Evolutionary conservation across 2,329 filamentous ascomycete genomes (phyloP).

Genomic region (Talaromyces rugulosus): DNA sequence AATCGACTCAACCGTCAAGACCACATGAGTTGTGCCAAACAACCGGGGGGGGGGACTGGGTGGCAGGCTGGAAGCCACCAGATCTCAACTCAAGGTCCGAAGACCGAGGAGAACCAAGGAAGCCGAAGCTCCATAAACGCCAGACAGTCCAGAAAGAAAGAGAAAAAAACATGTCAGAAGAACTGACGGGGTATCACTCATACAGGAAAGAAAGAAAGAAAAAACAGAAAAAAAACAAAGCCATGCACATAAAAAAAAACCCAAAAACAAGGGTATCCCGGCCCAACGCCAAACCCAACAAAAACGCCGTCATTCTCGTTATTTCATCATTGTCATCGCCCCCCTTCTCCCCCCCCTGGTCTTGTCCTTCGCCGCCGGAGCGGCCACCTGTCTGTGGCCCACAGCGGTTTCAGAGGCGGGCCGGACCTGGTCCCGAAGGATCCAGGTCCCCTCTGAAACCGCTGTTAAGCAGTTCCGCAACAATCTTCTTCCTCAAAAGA

Average conservation of each 20-base stretch:
- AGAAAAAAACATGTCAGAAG: neutral
- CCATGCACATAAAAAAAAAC: neutral
- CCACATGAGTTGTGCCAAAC: neutral
- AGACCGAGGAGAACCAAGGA: neutral
- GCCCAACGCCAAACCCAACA: neutral
- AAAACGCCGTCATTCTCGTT: neutral
- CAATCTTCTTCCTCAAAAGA: slow-evolving; percentile 41
- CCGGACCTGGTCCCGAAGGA: slow-evolving; percentile 18
- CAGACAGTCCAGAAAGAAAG: neutral
- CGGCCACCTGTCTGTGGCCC: too few species aligned
- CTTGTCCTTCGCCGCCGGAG: too few species aligned
- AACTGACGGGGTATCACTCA: slow-evolving; percentile 4
- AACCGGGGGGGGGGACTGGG: neutral
- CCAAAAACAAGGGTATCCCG: neutral
- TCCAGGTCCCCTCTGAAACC: slow-evolving; percentile 41
- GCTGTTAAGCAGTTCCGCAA: slow-evolving; percentile 45
- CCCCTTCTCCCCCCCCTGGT: neutral
- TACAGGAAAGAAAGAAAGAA: neutral
- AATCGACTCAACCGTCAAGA: neutral
- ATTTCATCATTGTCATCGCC: neutral
- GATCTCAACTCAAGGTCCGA: neutral
- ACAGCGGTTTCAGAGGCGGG: neutral
- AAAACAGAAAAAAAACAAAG: neutral
- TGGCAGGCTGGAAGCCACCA: neutral
- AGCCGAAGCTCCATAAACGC: neutral